These are phyloP conservation scores for Boehmeria nivea DNA, from an alignment of 306 rosid species.

Conservation along the genomic window DNA sequence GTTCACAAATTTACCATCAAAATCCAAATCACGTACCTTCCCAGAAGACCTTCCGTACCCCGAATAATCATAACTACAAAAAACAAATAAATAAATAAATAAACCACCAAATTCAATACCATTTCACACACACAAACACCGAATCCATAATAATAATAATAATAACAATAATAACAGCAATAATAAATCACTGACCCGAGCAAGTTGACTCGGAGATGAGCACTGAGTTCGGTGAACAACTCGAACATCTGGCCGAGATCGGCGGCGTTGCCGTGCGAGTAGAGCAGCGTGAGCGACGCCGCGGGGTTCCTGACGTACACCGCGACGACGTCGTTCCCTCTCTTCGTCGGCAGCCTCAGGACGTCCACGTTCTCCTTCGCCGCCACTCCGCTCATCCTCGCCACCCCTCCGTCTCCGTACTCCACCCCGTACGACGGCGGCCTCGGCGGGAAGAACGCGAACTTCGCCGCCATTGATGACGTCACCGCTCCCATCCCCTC, in stretches of 20 bases:
- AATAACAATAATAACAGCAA: too few species aligned
- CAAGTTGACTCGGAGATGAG: constrained; percentile 77
- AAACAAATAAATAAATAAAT: neutral
- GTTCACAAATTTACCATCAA: too few species aligned
- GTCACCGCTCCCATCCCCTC: constrained; percentile 86
- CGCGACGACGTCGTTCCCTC: constrained; percentile 70
- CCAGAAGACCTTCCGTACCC: constrained; percentile 89
- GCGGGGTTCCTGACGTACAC: constrained; percentile 53
- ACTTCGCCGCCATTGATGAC: constrained; percentile 94
- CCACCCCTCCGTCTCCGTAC: constrained; percentile 28
- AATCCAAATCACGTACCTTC: constrained; percentile 51
- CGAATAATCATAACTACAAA: constrained; percentile 78
- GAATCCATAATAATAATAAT: neutral
- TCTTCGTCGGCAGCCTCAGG: constrained; percentile 68
- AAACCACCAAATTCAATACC: too few species aligned
- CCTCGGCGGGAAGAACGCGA: constrained; percentile 84
- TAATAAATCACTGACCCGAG: too few species aligned
- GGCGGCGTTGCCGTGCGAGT: constrained; percentile 94
- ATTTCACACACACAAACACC: constrained; percentile 3
- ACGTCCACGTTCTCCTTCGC: constrained; percentile 69
- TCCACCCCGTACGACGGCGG: constrained; percentile 75
- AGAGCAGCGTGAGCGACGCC: constrained; percentile 65
- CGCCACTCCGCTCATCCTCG: constrained; percentile 52
- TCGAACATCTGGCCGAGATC: constrained; percentile 99
- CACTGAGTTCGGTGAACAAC: constrained; percentile 72